These are phyloP conservation scores for Sphagnurus paluster DNA, from an alignment of 1,284 basidiomycete genomes.

Conservation along the genomic window DNA sequence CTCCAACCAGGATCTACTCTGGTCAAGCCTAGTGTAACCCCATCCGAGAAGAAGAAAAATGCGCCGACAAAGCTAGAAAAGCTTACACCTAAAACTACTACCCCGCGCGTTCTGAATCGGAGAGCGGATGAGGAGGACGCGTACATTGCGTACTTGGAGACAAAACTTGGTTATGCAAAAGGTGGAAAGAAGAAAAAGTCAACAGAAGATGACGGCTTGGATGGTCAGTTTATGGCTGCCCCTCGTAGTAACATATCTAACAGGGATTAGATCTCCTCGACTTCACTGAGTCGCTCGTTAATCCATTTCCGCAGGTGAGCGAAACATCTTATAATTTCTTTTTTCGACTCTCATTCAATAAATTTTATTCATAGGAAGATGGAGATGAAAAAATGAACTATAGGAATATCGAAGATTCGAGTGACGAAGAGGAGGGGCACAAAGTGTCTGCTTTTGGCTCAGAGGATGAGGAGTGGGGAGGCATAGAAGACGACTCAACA, in stretches of 20 bases:
- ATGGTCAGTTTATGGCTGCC: slow-evolving; percentile 40
- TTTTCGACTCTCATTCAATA: not conserved
- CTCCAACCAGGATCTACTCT: not conserved
- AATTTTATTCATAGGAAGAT: not conserved
- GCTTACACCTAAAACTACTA: slow-evolving; percentile 24
- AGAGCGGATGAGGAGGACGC: slow-evolving; percentile 67
- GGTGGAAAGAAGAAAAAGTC: slow-evolving; percentile 38
- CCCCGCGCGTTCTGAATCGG: slow-evolving; percentile 21
- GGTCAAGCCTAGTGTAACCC: slow-evolving; percentile 2
- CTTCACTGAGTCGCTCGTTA: slow-evolving; percentile 49
- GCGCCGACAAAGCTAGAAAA: slow-evolving; percentile 30
- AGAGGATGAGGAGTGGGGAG: slow-evolving; percentile 33
- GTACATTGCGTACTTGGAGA: slow-evolving; percentile 79
- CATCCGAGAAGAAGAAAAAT: slow-evolving; percentile 21
- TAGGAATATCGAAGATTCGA: not conserved
- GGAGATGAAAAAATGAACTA: slow-evolving; percentile 10
- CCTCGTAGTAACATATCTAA: not conserved
- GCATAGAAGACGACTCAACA: slow-evolving; percentile 27
- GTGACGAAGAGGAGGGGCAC: not conserved
- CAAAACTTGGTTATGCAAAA: slow-evolving; percentile 59
- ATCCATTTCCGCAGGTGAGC: slow-evolving; percentile 18
- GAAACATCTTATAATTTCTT: not conserved
- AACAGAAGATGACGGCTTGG: slow-evolving; percentile 62
- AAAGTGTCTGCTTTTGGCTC: no score
- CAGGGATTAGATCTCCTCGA: slow-evolving; percentile 46